Base-by-base conservation (phyloP, 2,329 filamentous ascomycete genomes). In the Xylaria sp. region DNA sequence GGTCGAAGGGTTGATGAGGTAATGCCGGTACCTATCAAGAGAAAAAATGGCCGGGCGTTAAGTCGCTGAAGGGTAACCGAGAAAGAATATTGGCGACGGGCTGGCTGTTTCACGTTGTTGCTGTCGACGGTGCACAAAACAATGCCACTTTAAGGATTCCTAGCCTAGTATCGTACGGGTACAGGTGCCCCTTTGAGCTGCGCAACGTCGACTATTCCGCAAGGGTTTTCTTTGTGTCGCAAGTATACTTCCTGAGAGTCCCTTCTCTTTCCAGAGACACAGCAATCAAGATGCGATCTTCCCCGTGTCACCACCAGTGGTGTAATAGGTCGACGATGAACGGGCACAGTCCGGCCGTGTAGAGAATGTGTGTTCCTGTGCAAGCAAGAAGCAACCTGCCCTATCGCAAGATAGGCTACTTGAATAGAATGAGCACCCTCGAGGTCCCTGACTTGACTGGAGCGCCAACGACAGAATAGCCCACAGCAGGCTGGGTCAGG, bases 201-300 rank as follows among this genome's bases (percentile, higher is more conserved):
- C 66, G 59, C 58, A 28, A 70, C 67, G 54, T 62, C 54, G 25
- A 57, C 46, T 70, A 52, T 65, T 37, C 39, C 58, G 54, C 57
- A 61, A 52, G 34, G 50, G 54, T 51, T 31, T 63, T 58, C 25
- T 31, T 63, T 58, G n/a, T 25, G 67, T 57, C 61, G 41, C 46
- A 31, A 20, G 31, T 63, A 41, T 48, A 23, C 34, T 44, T 37
- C 60, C 48, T 48, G 34, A 15, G 15, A 15, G 15, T 39, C 28
- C 46, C 39, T 51, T 44, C 44, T 55, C 52, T 48, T 57, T 6
- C 41, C 41, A 34, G 39, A 37, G 15, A 61, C 50, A 62, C 55
- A 44, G 55, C 44, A 52, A 60, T 44, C 34, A 41, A 59, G 61
- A 52, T n/a, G 58, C 37, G 60, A 48, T 52, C 37, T n/a, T 59